Base-by-base conservation (phyloP, 202 grass and related monocot genomes). In the Alloteropsis angusta region DNA sequence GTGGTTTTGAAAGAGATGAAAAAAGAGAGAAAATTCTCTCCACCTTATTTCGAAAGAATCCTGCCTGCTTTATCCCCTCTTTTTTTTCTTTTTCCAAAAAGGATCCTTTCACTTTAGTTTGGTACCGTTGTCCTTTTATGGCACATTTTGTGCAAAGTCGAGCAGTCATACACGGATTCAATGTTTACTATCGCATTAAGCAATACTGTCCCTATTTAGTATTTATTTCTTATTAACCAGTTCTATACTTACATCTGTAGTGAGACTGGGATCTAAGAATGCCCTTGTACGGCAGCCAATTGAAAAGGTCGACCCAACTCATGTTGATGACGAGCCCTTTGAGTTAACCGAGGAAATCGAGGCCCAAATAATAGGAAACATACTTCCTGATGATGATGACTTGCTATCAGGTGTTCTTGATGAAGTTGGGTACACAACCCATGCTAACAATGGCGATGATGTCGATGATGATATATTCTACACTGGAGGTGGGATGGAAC, bases 391-490 rank as follows among this genome's bases (percentile, higher is more conserved):
- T 66, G 94, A 97, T 10, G 91, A 93, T 42, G 94, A 97, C 25
- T 86, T 97, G 36, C 61, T 97, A 44, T 90, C 88, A 80, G 94
- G 83, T 82, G 88, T 97, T 84, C 72, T 88, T 60, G 87, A 91
- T 66, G 90, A 96, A 70, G 76, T 97, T 80, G 75, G 84, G 59
- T 83, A 81, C 60, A 62, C 86, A 71, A 60, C 46, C 65, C 80
- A 76, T 37, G 37, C 80, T 75, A 89, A 82, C 75, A 89, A 82
- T 59, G 64, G 88, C 26, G 91, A 92, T 44, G 94, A 97, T 75
- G 73, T 88, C 35, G 94, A 97, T 68, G 90, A 97, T 86, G 94
- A 97, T 75, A 97, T 97, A 60, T 97, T 97, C 55, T 93, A 77
- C 64, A 82, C 75, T 44, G 84, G 91, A 32, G 94, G 94, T 0